A percentile compares a stretch with the other conserved stretches of the same genome.
phyloP scores from a whole-genome alignment of 305 asterid species.

The Solanum hybrid region DNA sequence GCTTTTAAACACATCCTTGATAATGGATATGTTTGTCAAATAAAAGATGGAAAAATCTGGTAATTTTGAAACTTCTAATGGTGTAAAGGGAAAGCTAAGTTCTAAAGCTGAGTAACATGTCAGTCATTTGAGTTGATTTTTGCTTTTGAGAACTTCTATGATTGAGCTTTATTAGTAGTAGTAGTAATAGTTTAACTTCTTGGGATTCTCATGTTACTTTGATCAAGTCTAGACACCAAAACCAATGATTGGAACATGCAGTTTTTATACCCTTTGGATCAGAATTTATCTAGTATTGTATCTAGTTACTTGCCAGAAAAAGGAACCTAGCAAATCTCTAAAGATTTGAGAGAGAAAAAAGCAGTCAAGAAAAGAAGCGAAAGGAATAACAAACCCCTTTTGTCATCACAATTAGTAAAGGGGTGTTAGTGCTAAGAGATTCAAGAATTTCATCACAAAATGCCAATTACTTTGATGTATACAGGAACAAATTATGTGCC shows the following conservation, averaged over 20 bases:
- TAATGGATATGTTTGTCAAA: background rate
- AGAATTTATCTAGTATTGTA: slow-evolving; percentile 11
- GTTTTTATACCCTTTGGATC: slow-evolving; percentile 22
- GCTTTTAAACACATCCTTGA: background rate
- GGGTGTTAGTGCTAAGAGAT: background rate
- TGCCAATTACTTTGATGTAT: background rate
- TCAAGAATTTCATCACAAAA: slow-evolving; percentile 1
- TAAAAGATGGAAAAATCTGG: background rate
- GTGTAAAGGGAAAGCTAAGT: background rate
- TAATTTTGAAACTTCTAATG: background rate
- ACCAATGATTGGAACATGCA: slow-evolving; percentile 27
- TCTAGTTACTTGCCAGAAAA: slow-evolving; percentile 14
- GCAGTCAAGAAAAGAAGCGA: background rate
- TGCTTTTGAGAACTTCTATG: slow-evolving; percentile 29
- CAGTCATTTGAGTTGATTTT: slow-evolving; percentile 7
- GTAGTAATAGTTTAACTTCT: slow-evolving; percentile 7
- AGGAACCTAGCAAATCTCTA: background rate
- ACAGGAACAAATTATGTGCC: background rate
- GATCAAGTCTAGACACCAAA: slow-evolving; percentile 27
- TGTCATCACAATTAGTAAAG: background rate
- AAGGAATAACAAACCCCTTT: background rate
- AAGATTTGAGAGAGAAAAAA: background rate
- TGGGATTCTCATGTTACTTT: slow-evolving; percentile 38
- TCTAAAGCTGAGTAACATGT: background rate
- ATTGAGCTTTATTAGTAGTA: slow-evolving; percentile 8